These are phyloP conservation scores for Sarocladium strictum DNA, from an alignment of 2,329 filamentous ascomycete genomes.

Conservation along the genomic window DNA sequence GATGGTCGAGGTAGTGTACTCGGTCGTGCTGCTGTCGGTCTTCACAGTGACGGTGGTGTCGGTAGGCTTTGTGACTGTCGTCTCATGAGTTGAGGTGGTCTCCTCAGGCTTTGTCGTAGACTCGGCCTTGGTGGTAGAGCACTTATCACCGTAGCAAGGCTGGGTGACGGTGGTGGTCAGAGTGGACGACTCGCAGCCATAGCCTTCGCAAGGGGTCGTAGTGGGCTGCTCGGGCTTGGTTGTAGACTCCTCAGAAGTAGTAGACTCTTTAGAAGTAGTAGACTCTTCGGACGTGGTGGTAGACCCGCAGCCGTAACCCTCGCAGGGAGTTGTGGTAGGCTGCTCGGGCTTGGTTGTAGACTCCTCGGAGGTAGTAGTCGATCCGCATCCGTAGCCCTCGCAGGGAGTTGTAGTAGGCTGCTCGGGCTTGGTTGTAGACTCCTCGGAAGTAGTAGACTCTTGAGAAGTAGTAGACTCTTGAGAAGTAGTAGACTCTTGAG, in stretches of 20 bases:
- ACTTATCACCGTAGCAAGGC: slow-evolving; percentile 9
- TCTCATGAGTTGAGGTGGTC: slow-evolving; percentile 23
- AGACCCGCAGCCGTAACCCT: slow-evolving; percentile 23
- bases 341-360: neutral
- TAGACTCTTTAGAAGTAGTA: too few relatives aligned
- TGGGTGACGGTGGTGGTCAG: slow-evolving; percentile 28
- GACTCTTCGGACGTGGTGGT: too few relatives aligned
- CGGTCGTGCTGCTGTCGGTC: slow-evolving; percentile 7
- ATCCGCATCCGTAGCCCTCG: neutral
- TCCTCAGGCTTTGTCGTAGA: too few relatives aligned
- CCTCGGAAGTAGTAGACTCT: neutral
- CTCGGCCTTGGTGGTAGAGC: slow-evolving; percentile 21
- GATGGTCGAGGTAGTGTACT: slow-evolving; percentile 18
- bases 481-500: slow-evolving; percentile 28
- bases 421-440: neutral
- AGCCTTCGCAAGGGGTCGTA: slow-evolving; percentile 18
- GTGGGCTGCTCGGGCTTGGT: neutral
- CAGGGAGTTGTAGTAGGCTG: slow-evolving; percentile 7
- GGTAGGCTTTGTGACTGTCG: slow-evolving; percentile 15
- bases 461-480: too few relatives aligned
- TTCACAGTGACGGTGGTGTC: slow-evolving; percentile 11
- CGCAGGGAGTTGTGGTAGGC: slow-evolving; percentile 17
- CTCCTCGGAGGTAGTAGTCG: slow-evolving; percentile 6
- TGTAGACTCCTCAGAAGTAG: neutral
- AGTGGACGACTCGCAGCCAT: slow-evolving; percentile 12